phyloP scores from a whole-genome alignment of 108 stramenopile genomes.

The Aurantiochytrium sp. region DNA sequence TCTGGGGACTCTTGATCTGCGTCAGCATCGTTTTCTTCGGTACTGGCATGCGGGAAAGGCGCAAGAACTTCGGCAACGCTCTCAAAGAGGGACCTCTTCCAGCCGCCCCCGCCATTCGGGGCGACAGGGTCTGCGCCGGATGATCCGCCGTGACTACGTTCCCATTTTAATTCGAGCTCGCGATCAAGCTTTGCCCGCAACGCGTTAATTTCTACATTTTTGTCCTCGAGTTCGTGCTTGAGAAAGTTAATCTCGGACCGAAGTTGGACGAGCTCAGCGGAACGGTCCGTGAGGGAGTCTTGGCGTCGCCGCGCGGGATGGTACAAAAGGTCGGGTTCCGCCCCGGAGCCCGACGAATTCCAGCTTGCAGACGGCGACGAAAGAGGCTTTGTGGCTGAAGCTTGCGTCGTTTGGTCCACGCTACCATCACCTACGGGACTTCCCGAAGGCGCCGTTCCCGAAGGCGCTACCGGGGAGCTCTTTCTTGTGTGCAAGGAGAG shows the following conservation, averaged over 20 bases:
- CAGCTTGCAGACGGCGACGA: background rate
- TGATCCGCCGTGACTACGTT: background rate
- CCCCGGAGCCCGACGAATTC: background rate
- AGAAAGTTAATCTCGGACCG: background rate
- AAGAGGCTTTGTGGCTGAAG: no score
- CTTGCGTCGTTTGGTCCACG: no score
- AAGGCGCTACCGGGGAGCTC: no score
- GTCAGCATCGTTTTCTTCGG: background rate
- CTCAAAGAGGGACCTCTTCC: background rate
- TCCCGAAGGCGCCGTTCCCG: no score
- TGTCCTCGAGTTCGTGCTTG: background rate
- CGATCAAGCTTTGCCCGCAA: background rate
- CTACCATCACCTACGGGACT: no score
- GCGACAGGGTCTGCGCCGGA: no score
- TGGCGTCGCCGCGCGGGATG: background rate
- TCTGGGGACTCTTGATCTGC: background rate
- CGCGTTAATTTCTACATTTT: background rate
- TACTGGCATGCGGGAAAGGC: background rate
- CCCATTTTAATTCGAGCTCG: background rate
- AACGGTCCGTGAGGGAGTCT: background rate
- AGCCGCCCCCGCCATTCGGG: background rate
- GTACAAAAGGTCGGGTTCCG: background rate
- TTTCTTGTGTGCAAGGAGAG: no score
- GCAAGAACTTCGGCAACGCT: background rate
- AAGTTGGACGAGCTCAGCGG: background rate